phyloP scores from a whole-genome alignment of 78 protist genomes.

The Emiliania huxleyi region DNA sequence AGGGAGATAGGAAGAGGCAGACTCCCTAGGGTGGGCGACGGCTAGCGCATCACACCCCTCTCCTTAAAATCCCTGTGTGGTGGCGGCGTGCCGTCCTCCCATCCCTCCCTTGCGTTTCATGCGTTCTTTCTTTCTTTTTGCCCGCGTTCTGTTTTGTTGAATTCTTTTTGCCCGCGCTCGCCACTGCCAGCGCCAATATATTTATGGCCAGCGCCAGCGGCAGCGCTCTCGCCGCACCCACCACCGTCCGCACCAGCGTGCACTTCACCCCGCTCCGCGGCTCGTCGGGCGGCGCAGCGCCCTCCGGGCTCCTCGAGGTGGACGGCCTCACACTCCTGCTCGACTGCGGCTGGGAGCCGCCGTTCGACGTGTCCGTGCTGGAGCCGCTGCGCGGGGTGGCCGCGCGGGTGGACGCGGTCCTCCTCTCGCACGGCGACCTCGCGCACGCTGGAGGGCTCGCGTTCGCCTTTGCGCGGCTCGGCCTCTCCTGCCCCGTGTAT shows the following conservation, averaged over 20 bases:
- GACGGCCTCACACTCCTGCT: constrained; percentile 85
- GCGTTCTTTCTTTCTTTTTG: no score
- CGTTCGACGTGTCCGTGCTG: constrained; percentile 59
- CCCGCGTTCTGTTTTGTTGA: no score
- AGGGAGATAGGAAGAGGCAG: no score
- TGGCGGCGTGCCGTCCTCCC: no score
- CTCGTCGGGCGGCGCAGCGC: constrained; percentile 23
- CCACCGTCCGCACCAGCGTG: neutral
- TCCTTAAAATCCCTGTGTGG: no score
- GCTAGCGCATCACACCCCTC: no score
- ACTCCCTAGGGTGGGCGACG: no score
- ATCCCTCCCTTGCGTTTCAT: no score
- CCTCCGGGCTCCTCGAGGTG: constrained; percentile 70
- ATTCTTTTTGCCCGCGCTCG: no score
- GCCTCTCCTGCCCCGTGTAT: constrained; percentile 72
- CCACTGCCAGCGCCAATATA: no score
- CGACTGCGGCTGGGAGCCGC: constrained; percentile 90
- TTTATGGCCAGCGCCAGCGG: no score
- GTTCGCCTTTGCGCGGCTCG: constrained; percentile 61
- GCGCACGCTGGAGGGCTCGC: constrained; percentile 89
- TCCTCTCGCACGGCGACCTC: constrained; percentile 84
- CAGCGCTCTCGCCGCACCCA: no score
- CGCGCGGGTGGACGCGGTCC: constrained; percentile 72
- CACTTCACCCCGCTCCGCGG: neutral
- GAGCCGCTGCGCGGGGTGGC: constrained; percentile 18